Evolutionary conservation across 2,329 filamentous ascomycete genomes (phyloP).

Genomic region (Dactylellina haptotyla): DNA sequence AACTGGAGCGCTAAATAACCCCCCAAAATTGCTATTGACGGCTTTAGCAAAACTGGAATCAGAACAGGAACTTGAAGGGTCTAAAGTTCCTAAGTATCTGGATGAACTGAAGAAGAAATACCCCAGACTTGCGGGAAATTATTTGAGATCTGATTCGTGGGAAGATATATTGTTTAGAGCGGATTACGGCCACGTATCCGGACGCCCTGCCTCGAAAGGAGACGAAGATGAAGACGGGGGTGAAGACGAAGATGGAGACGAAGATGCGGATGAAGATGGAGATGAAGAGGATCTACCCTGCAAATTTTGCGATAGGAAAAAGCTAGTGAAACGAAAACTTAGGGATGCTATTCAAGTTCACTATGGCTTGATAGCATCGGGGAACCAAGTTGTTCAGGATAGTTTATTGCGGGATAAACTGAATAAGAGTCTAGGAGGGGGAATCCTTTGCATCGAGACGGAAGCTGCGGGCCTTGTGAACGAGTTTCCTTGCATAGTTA

Average conservation of each 20-base stretch:
- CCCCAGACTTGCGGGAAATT: constrained; percentile 38
- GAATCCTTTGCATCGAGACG: constrained; percentile 59
- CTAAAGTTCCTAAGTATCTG: constrained; percentile 55
- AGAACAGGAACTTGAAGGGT: constrained; percentile 41
- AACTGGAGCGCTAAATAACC: background rate
- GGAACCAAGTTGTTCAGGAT: constrained; percentile 47
- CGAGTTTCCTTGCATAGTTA: constrained; percentile 53
- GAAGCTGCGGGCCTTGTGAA: constrained; percentile 55
- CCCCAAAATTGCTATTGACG: background rate
- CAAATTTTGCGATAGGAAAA: no score
- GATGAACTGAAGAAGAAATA: constrained; percentile 49
- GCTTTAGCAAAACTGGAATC: constrained; percentile 54
- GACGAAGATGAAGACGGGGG: no score
- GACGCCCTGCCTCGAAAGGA: no score
- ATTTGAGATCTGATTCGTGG: no score
- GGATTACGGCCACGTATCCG: no score
- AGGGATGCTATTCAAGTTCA: background rate
- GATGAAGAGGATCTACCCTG: no score
- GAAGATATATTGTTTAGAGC: no score
- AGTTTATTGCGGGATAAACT: constrained; percentile 38
- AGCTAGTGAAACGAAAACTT: no score
- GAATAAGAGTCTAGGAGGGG: background rate
- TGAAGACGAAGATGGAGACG: no score
- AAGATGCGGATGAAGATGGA: no score
- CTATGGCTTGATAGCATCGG: constrained; percentile 30